Base-by-base conservation (phyloP, 2,329 filamentous ascomycete species). In the Ophiosphaerella narmari region DNA sequence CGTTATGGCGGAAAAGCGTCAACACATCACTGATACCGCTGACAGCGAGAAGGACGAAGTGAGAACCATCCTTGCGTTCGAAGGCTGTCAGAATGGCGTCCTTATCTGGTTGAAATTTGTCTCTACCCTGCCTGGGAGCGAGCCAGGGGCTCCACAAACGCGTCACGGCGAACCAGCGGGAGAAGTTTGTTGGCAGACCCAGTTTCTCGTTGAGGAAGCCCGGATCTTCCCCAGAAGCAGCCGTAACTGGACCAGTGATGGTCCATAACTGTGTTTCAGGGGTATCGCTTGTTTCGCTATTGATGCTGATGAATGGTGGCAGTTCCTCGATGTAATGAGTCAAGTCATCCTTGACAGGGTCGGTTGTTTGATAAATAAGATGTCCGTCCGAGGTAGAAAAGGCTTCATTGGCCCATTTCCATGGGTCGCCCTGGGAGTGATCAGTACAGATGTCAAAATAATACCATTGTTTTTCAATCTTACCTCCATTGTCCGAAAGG, bases 131-230 rank as follows among this genome's bases (percentile, higher is more conserved):
- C 34, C 91, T 80, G n/a, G 93, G 93, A 7, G 88, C 90, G 9
- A 96, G 77, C 93, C 93, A 97, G 1, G 91, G 88, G 31, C 82
- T 82, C 85, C 87, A 94, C 3, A 90, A 78, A 14, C 91, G 85
- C 5, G 95, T 86, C 11, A 96, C 75, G 7, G 90, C 85, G 68
- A 96, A 93, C 85, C 91, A 96, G 60, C 88, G 86, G 66, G 82
- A 81, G 43, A 83, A 74, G 36, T 82, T 81, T 63, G 82, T 86
- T 0, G 89, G 87, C 1, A 75, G 74, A 0, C 90, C 90, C 1
- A 95, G 73, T 2, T 76, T 72, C 26, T 86, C 69, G 40, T 80
- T 76, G 26, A 79, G 81, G 46, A 80, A 79, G 0, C 82, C 78
- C 4, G 90, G 88, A 3, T 78, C 69, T 34, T 84, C 78, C 0